Evolutionary conservation across 345 rosid genomes (phyloP).

Genomic region (Salix exigua): DNA sequence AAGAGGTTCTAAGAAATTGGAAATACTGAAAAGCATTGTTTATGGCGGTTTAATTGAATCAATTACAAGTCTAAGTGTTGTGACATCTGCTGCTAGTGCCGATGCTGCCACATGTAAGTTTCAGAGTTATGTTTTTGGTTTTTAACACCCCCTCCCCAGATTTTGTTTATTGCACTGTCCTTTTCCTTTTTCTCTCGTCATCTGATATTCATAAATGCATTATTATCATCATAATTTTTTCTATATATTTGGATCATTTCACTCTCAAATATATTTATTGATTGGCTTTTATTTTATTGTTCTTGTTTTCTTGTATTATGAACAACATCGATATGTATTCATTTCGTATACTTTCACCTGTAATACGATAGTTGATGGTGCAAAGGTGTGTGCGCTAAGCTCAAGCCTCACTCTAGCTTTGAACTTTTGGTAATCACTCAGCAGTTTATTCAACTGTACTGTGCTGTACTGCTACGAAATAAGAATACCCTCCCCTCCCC

Average conservation of each 20-base stretch:
- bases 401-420: too few species aligned
- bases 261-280: background rate
- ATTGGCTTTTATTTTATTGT: too few species aligned
- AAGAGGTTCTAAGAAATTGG: background rate
- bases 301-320: background rate
- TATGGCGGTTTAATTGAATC: slow-evolving; percentile 26
- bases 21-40: slow-evolving; percentile 24
- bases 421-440: too few species aligned
- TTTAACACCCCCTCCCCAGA: background rate
- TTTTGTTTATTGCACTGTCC: background rate
- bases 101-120: slow-evolving; percentile 18
- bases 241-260: background rate
- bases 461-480: too few species aligned
- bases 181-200: background rate
- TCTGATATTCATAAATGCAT: background rate
- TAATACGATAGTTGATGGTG: too few species aligned
- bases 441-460: too few species aligned
- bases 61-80: slow-evolving; percentile 17
- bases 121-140: too few species aligned
- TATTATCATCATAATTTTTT: background rate
- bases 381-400: too few species aligned
- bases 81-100: slow-evolving; percentile 25
- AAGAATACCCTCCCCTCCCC: background rate
- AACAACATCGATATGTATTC: background rate
- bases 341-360: too few species aligned